phyloP scores from a whole-genome alignment of 2,329 filamentous ascomycete species.

The Paraphaeosphaeria sporulosa region DNA sequence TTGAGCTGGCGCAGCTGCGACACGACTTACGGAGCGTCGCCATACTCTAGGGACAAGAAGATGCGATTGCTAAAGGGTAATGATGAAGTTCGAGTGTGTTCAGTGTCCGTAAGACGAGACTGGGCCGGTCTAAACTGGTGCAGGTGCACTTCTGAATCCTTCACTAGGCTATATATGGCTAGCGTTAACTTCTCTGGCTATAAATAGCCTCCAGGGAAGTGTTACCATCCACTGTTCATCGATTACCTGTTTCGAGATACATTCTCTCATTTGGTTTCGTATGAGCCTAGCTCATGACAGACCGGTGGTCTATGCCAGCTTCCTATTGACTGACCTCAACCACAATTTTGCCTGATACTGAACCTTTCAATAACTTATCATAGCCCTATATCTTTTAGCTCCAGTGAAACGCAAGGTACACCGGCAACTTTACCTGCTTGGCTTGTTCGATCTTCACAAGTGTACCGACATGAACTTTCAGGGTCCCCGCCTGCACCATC shows the following conservation, averaged over 20 bases:
- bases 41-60: neutral
- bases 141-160: no score
- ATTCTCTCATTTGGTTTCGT: neutral
- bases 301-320: no score
- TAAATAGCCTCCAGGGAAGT: neutral
- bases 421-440: neutral
- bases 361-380: neutral
- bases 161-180: neutral
- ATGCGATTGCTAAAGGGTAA: neutral
- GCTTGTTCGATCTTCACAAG: neutral
- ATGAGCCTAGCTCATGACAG: no score
- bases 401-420: neutral
- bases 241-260: neutral
- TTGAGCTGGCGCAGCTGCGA: conserved; percentile 12
- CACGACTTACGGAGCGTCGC: conserved; percentile 15
- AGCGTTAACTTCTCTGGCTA: neutral
- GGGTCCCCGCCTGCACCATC: neutral
- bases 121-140: neutral
- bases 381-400: neutral
- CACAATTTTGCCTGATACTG: neutral
- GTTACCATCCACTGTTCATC: no score
- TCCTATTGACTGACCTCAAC: neutral
- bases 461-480: neutral
- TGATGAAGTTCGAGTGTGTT: neutral
- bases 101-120: neutral